Percentiles rank a stretch among this genome's conserved stretches.
phyloP scores from a whole-genome alignment of 441 rosid species.

The Flueggea neowawraea region DNA sequence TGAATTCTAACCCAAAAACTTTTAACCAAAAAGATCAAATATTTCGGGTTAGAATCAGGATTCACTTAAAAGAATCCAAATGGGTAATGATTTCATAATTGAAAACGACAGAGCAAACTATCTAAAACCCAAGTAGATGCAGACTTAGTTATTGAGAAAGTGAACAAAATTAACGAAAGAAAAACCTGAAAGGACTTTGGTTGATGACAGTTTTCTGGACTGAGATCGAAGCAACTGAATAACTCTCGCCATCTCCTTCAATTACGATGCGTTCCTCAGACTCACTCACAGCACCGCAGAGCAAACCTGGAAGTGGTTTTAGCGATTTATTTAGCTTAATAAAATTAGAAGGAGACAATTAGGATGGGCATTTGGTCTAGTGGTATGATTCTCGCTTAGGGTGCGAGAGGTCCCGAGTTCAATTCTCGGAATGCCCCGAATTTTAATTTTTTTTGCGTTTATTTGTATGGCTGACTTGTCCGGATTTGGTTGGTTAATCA shows the following conservation, averaged over 20 bases:
- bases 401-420: conserved; percentile 56
- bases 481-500: no score
- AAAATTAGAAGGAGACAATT: no score
- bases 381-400: conserved; percentile 60
- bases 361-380: conserved; percentile 67
- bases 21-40: no score
- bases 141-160: not conserved
- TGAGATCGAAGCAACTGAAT: conserved; percentile 67
- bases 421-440: conserved; percentile 60
- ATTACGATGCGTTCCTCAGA: conserved; percentile 1
- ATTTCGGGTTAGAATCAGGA: no score
- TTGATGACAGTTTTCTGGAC: conserved; percentile 43
- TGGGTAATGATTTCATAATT: not conserved
- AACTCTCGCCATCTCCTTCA: conserved; percentile 39
- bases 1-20: no score
- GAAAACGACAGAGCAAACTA: not conserved
- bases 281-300: not conserved
- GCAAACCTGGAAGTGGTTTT: not conserved
- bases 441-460: not conserved
- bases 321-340: no score
- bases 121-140: conserved; percentile 7
- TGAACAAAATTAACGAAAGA: not conserved
- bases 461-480: no score
- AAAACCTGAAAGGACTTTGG: conserved; percentile 45
- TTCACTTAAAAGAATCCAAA: not conserved